Base-by-base conservation (phyloP, 1,139 yeast genomes). In the Williopsis jadinii region DNA sequence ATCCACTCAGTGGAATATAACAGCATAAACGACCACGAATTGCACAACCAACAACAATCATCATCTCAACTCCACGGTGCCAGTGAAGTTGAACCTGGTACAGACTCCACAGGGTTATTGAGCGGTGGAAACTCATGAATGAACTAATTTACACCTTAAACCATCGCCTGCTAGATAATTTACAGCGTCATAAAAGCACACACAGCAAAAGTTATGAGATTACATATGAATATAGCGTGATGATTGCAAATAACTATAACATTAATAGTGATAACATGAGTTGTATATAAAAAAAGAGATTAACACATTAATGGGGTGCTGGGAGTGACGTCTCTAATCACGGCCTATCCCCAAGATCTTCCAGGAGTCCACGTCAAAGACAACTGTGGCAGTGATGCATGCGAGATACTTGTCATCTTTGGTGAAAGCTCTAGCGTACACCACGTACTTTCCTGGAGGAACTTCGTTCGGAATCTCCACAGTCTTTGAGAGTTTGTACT, bases 391-490 rank as follows among this genome's bases (percentile, higher is more conserved):
- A 30, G 85, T 76, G 56, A 92, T 70, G 62, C 98, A 92, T 30
- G 96, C 80, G 51, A 92, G 80, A 50, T 82, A 74, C 38, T 75
- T 80, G 54, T 85, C 96, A 43, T 84, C 87, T 39, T 67, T 77
- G 36, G 95, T 87, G 66, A 75, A 92, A 5, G 97, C 98, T 57
- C 92, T 77, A 14, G 97, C 97, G 46, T 73, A 70, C 38, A 90
- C 95, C 35, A 75, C 66, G 66, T 92, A 92, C 60, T 76, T 83
- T 35, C 97, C 98, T 28, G 97, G 96, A 45, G 98, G 97, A 26
- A 90, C 95, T 62, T 87, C 94, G n/a, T 72, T 68, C 14, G 98
- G 98, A 48, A 92, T 77, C 53, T 80, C 90, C 30, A 92, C 94
- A 36, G 68, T 64, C 63, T 88, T 87, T 31, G 72, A 63, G 46